These are phyloP conservation scores for Zangia roseola DNA, from an alignment of 768 basidiomycete genomes.

Conservation along the genomic window DNA sequence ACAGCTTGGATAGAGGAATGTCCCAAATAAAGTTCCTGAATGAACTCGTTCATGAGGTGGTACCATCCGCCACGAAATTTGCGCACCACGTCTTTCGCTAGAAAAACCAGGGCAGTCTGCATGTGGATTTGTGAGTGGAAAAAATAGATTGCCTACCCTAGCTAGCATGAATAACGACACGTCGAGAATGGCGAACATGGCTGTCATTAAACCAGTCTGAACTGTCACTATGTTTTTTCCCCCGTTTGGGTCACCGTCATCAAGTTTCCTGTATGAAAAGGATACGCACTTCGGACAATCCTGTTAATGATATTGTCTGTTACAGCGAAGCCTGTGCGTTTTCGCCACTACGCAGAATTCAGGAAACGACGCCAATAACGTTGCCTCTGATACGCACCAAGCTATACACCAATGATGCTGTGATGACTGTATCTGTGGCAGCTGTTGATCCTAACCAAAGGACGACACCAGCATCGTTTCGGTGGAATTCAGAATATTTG, in stretches of 20 bases:
- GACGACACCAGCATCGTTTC: slow-evolving; percentile 33
- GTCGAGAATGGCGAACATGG: slow-evolving; percentile 18
- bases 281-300: slow-evolving; percentile 38
- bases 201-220: slow-evolving; percentile 16
- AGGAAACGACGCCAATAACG: neutral
- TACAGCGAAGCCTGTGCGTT: slow-evolving; percentile 41
- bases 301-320: slow-evolving; percentile 39
- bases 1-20: slow-evolving; percentile 27
- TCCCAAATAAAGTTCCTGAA: slow-evolving; percentile 22
- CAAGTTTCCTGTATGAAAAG: neutral
- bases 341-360: slow-evolving; percentile 27
- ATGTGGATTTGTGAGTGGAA: neutral
- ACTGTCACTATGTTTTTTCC: too few species aligned
- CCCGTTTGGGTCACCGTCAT: too few species aligned
- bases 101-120: neutral
- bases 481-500: slow-evolving; percentile 33
- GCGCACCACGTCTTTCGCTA: slow-evolving; percentile 11
- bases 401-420: slow-evolving; percentile 41
- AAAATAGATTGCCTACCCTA: slow-evolving; percentile 7
- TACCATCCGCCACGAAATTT: neutral
- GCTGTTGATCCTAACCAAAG: slow-evolving; percentile 44
- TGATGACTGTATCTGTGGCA: slow-evolving; percentile 43
- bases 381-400: slow-evolving; percentile 31
- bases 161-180: slow-evolving; percentile 20
- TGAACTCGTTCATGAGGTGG: neutral